Base-by-base conservation (phyloP, 768 basidiomycete genomes). In the Lactifluus subvellereus region DNA sequence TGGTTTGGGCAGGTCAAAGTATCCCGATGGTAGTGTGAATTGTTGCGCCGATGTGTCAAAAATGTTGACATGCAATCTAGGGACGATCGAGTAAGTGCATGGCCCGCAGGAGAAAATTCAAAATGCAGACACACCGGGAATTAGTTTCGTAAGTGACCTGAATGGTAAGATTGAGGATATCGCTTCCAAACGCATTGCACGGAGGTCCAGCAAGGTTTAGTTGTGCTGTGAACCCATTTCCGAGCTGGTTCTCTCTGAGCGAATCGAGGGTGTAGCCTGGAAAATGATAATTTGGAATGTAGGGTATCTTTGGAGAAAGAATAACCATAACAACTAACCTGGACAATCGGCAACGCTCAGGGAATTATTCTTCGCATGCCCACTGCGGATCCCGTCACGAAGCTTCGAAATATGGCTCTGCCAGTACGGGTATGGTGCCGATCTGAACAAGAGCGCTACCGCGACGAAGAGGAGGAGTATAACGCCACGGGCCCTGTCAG, bases 1-100 rank as follows among this genome's bases (percentile, higher is more conserved):
- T 13, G 68, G 65, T 0, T 69, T 71, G 4, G 80, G 74, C 5
- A 72, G 64, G 37, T 74, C 64, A 38, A 87, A 74, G 57, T 80
- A 74, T 71, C 77, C 79, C 35, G 80, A 71, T 0, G 88, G 88
- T 43, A 91, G 78, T 6, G 81, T 83, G 73, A 85, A 91, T 69
- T 91, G 89, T 53, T 77, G 66, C 47, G 83, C 75, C 7, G 74
- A 78, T 0, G 80, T 80, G 70, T 90, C 88, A 65, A 76, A 82
- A 10, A 90, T 84, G 64, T 86, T 82, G 45, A 89, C 85, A 57
- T 83, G 88, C 5, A 89, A 75, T 51, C 88, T 88, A 57, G 42
- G 1, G 42, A 33, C 11, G 82, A 79, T 57, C 78, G 80, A 82
- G 80, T 80, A 4, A 40, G 13, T 40, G 20, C 27, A 37, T 58